These are phyloP conservation scores for Begonia fuchsioides DNA, from an alignment of 306 rosid species.

Conservation along the genomic window DNA sequence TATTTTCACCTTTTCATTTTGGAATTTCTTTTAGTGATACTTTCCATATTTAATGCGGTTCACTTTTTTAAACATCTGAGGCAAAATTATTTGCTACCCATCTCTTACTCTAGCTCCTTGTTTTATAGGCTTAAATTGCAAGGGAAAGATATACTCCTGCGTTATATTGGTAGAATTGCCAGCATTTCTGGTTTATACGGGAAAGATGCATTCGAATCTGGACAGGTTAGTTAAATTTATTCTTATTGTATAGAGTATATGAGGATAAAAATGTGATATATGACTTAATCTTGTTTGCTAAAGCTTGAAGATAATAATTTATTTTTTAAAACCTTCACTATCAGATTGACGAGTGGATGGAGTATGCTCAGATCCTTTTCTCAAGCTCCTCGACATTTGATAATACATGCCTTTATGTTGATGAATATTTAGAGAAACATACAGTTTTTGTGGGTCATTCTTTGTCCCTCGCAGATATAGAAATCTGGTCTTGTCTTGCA, in stretches of 20 bases:
- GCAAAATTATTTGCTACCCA: not conserved
- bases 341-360: constrained; percentile 80
- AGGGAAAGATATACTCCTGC: constrained; percentile 53
- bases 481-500: constrained; percentile 79
- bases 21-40: too few species aligned
- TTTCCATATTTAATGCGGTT: too few species aligned
- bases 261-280: not conserved
- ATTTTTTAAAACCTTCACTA: constrained; percentile 4
- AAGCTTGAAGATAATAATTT: not conserved
- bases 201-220: constrained; percentile 36
- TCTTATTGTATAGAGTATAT: not conserved
- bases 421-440: constrained; percentile 41
- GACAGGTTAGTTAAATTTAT: constrained; percentile 39
- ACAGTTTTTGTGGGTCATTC: constrained; percentile 46
- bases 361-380: constrained; percentile 52
- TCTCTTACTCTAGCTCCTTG: not conserved
- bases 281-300: not conserved
- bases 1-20: too few species aligned
- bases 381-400: constrained; percentile 81
- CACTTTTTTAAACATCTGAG: not conserved
- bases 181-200: constrained; percentile 51
- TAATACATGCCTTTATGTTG: constrained; percentile 56
- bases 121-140: constrained; percentile 41
- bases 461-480: constrained; percentile 71
- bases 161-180: constrained; percentile 43